Conservation (phyloP, 2,329 filamentous ascomycete genomes). For the Ceratocystis huliohia region DNA sequence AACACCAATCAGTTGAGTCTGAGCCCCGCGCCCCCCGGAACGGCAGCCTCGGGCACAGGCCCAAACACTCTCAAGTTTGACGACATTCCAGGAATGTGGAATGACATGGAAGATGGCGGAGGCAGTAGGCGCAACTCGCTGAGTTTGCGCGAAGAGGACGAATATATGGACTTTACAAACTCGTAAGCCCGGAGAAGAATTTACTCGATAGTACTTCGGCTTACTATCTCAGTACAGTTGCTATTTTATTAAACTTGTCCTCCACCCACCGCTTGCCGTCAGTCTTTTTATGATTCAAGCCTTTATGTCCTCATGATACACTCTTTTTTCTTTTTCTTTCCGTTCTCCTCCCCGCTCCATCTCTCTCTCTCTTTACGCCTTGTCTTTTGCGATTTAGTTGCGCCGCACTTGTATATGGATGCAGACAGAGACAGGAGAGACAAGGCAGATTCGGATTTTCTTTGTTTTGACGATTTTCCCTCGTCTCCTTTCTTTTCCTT, state of each 20-base stretch:
- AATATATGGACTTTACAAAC: constrained; percentile 67
- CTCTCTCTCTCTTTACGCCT: constrained; percentile 3
- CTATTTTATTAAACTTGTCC: background rate
- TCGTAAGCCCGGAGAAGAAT: constrained; percentile 23
- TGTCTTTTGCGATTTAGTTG: background rate
- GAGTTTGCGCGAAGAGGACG: constrained; percentile 88
- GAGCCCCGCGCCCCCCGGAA: constrained; percentile 1
- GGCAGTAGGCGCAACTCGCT: constrained; percentile 53
- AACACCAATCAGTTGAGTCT: constrained; percentile 22
- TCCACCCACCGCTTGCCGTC: background rate
- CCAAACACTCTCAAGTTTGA: constrained; percentile 30
- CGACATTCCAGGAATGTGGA: constrained; percentile 48
- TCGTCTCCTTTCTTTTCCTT: constrained; percentile 1
- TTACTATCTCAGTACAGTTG: background rate
- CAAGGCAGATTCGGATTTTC: background rate
- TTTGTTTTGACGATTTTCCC: background rate
- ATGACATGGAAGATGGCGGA: constrained; percentile 53
- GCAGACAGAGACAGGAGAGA: background rate
- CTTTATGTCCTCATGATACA: background rate
- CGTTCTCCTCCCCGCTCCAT: background rate
- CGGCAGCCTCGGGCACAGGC: background rate
- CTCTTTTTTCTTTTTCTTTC: background rate
- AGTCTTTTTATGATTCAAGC: background rate
- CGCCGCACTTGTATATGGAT: constrained; percentile 17
- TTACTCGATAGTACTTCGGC: too few relatives aligned